Evolutionary conservation across 164 flowering plant genomes (phyloP).

Genomic region (Vitis rupestris): DNA sequence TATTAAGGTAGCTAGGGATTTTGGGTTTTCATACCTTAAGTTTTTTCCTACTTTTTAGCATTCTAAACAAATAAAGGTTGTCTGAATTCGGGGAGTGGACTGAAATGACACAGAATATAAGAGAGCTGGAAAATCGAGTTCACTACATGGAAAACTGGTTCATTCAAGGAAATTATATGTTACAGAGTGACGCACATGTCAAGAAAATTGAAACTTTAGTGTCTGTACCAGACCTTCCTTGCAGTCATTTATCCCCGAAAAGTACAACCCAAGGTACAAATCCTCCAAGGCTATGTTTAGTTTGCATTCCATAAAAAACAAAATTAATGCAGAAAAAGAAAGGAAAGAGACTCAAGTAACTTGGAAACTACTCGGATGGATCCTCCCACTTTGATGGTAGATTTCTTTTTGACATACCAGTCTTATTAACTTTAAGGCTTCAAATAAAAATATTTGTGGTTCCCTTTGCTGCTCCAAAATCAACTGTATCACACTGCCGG

Average conservation of each 20-base stretch:
- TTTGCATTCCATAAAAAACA: background rate
- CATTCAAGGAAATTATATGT: no score
- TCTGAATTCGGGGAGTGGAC: no score
- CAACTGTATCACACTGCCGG: conserved; percentile 3
- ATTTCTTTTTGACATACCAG: conserved; percentile 11
- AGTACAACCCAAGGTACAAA: background rate
- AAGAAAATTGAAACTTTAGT: conserved; percentile 3
- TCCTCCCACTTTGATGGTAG: conserved; percentile 5
- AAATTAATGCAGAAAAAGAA: background rate
- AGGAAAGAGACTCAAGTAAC: background rate
- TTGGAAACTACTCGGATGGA: conserved; percentile 5
- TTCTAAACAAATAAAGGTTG: no score
- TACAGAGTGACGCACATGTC: no score
- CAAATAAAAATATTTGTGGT: background rate
- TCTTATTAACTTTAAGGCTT: conserved; percentile 2
- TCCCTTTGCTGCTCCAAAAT: conserved; percentile 9
- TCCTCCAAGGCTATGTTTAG: background rate
- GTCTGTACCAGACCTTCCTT: conserved; percentile 6
- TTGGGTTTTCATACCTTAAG: no score
- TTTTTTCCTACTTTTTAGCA: no score
- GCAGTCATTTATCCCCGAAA: background rate
- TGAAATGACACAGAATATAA: no score
- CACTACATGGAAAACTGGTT: no score
- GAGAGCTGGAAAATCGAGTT: no score
- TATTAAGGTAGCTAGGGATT: no score